phyloP scores from a whole-genome alignment of 2,329 filamentous ascomycete species.

The Aureobasidium sp. region DNA sequence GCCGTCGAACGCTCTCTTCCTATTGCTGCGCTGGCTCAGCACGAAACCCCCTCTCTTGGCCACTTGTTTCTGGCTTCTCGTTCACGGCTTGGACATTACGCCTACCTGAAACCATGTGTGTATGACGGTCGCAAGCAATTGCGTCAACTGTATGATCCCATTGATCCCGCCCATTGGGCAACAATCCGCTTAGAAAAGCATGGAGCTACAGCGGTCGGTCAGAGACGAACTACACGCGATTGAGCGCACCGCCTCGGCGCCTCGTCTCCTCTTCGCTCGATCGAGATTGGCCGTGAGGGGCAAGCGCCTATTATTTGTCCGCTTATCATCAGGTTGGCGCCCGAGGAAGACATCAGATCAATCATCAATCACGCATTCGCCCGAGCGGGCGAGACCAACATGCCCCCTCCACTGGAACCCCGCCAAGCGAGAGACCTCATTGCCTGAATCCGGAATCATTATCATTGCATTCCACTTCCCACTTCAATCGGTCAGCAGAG shows the following conservation, averaged over 20 bases:
- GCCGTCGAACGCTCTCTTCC: conserved; percentile 1
- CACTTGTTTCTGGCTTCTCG: neutral
- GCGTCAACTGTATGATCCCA: conserved; percentile 13
- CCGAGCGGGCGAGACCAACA: conserved; percentile 11
- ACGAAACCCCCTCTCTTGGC: conserved; percentile 11
- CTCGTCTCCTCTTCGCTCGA: neutral
- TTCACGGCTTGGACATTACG: neutral
- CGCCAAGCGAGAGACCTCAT: neutral
- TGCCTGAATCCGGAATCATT: neutral
- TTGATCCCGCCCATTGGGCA: conserved; percentile 13
- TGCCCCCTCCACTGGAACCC: neutral
- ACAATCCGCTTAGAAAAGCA: conserved; percentile 12
- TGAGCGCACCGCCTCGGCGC: conserved; percentile 12
- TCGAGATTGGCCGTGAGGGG: conserved; percentile 12
- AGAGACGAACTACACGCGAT: conserved; percentile 15
- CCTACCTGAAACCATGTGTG: conserved; percentile 6
- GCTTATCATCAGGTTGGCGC: conserved; percentile 14
- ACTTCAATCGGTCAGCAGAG: conserved; percentile 5
- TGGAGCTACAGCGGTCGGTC: conserved; percentile 5
- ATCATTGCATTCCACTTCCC: neutral
- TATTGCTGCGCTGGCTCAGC: neutral
- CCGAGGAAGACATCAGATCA: neutral
- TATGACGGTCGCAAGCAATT: conserved; percentile 6
- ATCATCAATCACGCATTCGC: conserved; percentile 15
- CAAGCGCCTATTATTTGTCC: conserved; percentile 14